Percentiles rank a stretch among this genome's conserved stretches.
These are phyloP conservation scores for Biscogniauxia marginata DNA, from an alignment of 2,329 filamentous ascomycete genomes.

Conservation along the genomic window DNA sequence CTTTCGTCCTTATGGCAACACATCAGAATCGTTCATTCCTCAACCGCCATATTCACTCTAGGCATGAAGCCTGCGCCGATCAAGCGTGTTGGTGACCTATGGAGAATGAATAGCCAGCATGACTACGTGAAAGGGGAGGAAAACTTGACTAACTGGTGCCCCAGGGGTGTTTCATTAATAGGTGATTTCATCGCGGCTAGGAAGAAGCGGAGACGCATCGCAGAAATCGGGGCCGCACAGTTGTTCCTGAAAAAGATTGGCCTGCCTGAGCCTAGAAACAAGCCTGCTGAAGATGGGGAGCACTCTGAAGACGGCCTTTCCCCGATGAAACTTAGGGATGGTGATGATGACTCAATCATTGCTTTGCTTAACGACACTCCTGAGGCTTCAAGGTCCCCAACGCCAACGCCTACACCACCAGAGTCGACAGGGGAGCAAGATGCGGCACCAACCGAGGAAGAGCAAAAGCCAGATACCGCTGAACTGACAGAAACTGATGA, in stretches of 20 bases:
- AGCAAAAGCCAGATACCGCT: background rate
- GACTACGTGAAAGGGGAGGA: conserved; percentile 98
- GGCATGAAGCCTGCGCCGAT: conserved; percentile 84
- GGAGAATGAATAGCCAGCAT: conserved; percentile 92
- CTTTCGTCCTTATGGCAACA: conserved; percentile 85
- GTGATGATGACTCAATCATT: conserved; percentile 53
- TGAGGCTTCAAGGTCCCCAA: conserved; percentile 45
- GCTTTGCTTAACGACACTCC: conserved; percentile 59
- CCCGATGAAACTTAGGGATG: conserved; percentile 36
- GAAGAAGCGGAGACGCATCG: conserved; percentile 70
- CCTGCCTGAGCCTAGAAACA: conserved; percentile 41
- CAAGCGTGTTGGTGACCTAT: conserved; percentile 88
- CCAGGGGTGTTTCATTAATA: conserved; percentile 87
- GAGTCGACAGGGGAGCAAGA: conserved; percentile 21
- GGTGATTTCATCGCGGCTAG: conserved; percentile 77
- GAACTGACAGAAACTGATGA: conserved; percentile 2
- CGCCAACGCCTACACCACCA: conserved; percentile 26
- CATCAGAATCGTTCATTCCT: conserved; percentile 81
- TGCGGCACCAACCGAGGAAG: conserved; percentile 17
- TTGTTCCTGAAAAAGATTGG: conserved; percentile 62
- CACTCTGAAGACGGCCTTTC: conserved; percentile 37
- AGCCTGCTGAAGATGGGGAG: conserved; percentile 34
- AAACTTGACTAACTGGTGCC: conserved; percentile 77
- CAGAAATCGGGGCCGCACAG: conserved; percentile 77
- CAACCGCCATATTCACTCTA: conserved; percentile 81